phyloP scores from a whole-genome alignment of 768 basidiomycete genomes.

The Phylloporus scabripes region DNA sequence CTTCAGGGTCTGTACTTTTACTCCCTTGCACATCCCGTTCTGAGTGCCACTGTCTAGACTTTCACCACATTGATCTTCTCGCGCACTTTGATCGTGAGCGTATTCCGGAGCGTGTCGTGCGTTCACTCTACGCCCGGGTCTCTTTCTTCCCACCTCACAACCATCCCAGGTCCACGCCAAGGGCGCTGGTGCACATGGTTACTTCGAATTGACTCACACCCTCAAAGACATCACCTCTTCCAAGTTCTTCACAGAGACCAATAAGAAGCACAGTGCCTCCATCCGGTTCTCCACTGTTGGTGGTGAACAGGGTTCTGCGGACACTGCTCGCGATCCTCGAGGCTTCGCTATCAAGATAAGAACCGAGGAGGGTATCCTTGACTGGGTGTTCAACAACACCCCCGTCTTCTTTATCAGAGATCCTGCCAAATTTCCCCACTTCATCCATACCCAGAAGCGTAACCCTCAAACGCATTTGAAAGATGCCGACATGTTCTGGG shows the following conservation, averaged over 20 bases:
- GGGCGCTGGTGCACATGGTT: constrained; percentile 89
- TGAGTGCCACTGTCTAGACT: constrained; percentile 45
- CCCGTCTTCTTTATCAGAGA: constrained; percentile 90
- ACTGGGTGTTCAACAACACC: constrained; percentile 91
- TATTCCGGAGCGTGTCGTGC: constrained; percentile 89
- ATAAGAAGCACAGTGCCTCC: constrained; percentile 67
- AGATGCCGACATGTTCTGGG: constrained; percentile 84
- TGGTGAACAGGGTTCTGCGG: constrained; percentile 83
- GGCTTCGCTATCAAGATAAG: constrained; percentile 89
- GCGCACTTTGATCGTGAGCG: constrained; percentile 93
- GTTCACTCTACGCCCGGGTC: constrained; percentile 25
- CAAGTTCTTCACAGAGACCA: constrained; percentile 55
- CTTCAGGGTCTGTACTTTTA: constrained; percentile 62
- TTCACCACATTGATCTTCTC: constrained; percentile 84
- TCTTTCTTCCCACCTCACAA: constrained; percentile 18
- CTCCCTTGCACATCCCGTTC: not conserved
- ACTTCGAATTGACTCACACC: constrained; percentile 85
- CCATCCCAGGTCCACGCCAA: constrained; percentile 75
- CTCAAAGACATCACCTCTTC: constrained; percentile 79
- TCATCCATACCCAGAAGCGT: constrained; percentile 91
- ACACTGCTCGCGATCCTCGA: constrained; percentile 89
- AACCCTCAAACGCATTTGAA: constrained; percentile 90
- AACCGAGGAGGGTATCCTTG: constrained; percentile 88
- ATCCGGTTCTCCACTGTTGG: constrained; percentile 92
- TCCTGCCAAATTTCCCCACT: constrained; percentile 86